Base-by-base conservation (phyloP, 129 eudicot species). In the Artemisia argyi region DNA sequence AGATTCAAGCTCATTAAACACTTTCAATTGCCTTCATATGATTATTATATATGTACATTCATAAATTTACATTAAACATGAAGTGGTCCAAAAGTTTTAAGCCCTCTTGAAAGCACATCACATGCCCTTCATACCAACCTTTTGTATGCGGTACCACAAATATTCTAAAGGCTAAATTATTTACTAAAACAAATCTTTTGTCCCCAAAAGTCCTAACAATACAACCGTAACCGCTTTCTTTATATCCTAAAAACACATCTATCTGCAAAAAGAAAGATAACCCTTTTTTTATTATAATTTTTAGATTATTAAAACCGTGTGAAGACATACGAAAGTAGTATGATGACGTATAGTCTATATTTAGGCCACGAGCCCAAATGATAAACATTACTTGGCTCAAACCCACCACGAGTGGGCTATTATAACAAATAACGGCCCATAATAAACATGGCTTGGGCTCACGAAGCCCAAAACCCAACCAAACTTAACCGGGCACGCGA, bases 191-290 rank as follows among this genome's bases (percentile, higher is more conserved):
- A 63, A 77, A 84, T 87, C 81, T 61, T 48, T 12, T 90, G 97
- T 90, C 87, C 81, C 89, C 69, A 69, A 90, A 90, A 87, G 95
- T 60, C 74, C 73, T 77, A 78, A 85, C 97, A 90, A 61, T 81
- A 81, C 85, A 83, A 84, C 85, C 83, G 76, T 84, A 78, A 79
- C 85, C 84, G 80, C 87, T 83, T 52, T 78, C 74, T 79, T 57
- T 65, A 51, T 16, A 65, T 74, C 61, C 71, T 73, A 66, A 79
- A 48, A 74, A 57, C 55, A 76, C 15, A 44, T 24, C 15, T 28
- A 22, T 64, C 44, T 47, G 3, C 6, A 54, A 65, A 65, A 35
- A 42, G 48, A 47, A 28, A 42, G 47, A 49, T 28, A 8, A 54
- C 24, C 15, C 20, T 9, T 42, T 42, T 68, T 19, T 68, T 50